Conservation (phyloP, 164 flowering plant species). For the Dillenia turbinata region DNA sequence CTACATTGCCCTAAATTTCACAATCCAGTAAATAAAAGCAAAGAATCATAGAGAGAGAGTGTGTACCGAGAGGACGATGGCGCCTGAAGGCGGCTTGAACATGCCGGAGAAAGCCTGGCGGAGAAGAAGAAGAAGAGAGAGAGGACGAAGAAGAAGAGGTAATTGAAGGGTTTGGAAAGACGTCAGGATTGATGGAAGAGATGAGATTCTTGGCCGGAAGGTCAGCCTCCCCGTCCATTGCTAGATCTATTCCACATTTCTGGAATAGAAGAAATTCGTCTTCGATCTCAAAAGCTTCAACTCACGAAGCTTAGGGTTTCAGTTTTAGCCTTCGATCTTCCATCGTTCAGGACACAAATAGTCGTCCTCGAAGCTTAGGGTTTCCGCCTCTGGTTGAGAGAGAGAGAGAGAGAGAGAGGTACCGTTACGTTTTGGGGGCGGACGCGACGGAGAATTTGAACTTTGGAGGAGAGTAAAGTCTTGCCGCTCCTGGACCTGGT, state of each 20-base stretch:
- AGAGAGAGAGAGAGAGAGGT: neutral
- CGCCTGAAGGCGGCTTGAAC: conserved; percentile 92
- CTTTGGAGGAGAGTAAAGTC: no score
- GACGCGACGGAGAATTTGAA: no score
- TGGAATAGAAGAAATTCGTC: neutral
- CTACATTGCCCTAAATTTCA: neutral
- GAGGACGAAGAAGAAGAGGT: conserved; percentile 25
- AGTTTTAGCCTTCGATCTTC: neutral
- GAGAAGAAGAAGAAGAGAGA: conserved; percentile 31
- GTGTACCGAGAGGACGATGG: conserved; percentile 65
- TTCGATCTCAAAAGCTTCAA: neutral
- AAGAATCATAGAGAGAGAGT: neutral
- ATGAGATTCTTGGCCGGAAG: conserved; percentile 30
- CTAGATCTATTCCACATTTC: conserved; percentile 52
- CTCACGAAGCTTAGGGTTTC: conserved; percentile 2
- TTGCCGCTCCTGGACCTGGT: no score
- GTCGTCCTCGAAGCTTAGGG: neutral
- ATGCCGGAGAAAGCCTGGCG: conserved; percentile 59
- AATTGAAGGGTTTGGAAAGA: conserved; percentile 9
- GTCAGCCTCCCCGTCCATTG: conserved; percentile 74
- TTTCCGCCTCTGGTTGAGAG: neutral
- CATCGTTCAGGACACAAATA: no score
- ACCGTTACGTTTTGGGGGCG: no score
- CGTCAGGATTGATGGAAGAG: conserved; percentile 27
- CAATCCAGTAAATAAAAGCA: neutral